A percentile compares a stretch with the other conserved stretches of the same genome.
Evolutionary conservation across 2,329 filamentous ascomycete species (phyloP).

Genomic region (Exophiala sp.): DNA sequence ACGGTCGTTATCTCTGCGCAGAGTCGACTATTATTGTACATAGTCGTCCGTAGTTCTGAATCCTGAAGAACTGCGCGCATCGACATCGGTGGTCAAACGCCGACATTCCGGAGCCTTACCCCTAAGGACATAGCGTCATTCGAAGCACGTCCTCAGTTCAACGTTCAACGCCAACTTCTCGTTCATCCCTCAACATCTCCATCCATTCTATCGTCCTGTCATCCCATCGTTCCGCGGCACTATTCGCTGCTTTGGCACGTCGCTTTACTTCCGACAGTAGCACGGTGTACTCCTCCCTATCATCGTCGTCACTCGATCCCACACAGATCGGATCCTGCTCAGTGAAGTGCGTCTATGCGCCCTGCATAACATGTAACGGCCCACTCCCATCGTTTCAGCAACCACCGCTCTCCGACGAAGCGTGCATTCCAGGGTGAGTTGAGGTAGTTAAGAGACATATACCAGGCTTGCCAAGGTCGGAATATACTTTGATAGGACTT

Average conservation of each 20-base stretch:
- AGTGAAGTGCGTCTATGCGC: not conserved
- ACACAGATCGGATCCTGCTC: not conserved
- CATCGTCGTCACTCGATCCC: not conserved
- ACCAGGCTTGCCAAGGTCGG: not conserved
- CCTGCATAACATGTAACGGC: not conserved
- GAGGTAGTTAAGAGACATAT: not conserved
- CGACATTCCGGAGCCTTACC: conserved; percentile 7
- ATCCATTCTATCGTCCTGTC: not conserved
- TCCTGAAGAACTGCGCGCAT: too few relatives aligned
- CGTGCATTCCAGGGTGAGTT: not conserved
- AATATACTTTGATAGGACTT: not conserved
- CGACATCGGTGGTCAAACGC: not conserved
- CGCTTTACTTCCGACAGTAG: not conserved
- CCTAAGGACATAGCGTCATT: too few relatives aligned
- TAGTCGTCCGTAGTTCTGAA: too few relatives aligned
- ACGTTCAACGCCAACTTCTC: not conserved
- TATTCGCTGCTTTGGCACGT: not conserved
- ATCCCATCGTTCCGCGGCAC: not conserved
- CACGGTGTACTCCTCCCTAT: not conserved
- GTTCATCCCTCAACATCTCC: not conserved
- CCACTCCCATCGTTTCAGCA: not conserved
- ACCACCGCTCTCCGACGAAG: not conserved
- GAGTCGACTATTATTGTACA: too few relatives aligned
- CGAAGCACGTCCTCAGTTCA: too few relatives aligned
- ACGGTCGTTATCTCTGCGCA: too few relatives aligned